Evolutionary conservation across 2,329 filamentous ascomycete species (phyloP).

Genomic region (Amauroascus verrucosus): DNA sequence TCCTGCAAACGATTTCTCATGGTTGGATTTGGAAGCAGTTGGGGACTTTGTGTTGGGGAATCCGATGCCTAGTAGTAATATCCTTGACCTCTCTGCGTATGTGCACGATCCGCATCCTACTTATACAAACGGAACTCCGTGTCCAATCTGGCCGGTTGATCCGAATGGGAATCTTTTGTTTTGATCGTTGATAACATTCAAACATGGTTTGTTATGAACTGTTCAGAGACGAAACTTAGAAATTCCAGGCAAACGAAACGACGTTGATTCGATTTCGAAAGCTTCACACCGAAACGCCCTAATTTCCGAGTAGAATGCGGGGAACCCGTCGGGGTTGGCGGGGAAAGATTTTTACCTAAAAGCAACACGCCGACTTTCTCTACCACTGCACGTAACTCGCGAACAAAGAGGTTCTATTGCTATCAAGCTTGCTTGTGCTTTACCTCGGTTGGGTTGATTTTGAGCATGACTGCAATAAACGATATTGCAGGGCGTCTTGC

Average conservation of each 20-base stretch:
- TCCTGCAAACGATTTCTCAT: constrained; percentile 49
- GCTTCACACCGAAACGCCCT: background rate
- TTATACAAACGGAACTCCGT: constrained; percentile 26
- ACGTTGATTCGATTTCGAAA: background rate
- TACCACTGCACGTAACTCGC: background rate
- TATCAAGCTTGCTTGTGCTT: background rate
- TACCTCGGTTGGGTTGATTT: background rate
- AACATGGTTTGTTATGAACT: background rate
- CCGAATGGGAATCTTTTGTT: constrained; percentile 24
- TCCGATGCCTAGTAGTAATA: constrained; percentile 27
- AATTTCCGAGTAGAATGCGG: background rate
- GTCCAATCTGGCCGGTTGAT: constrained; percentile 35
- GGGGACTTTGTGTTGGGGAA: constrained; percentile 47
- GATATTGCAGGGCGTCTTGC: constrained; percentile 46
- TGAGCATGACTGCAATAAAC: constrained; percentile 29
- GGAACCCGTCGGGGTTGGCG: background rate
- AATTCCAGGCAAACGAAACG: background rate
- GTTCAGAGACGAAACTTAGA: too few relatives aligned
- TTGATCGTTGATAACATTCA: constrained; percentile 11
- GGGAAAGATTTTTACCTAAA: background rate
- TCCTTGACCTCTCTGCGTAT: constrained; percentile 30
- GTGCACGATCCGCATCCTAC: constrained; percentile 23
- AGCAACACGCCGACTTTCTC: too few relatives aligned
- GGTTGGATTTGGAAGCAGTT: constrained; percentile 51
- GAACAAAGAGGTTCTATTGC: background rate